A percentile compares a stretch with the other conserved stretches of the same genome.
Evolutionary conservation across 2,329 filamentous ascomycete species (phyloP).

Genomic region (Juglanconis sp.): DNA sequence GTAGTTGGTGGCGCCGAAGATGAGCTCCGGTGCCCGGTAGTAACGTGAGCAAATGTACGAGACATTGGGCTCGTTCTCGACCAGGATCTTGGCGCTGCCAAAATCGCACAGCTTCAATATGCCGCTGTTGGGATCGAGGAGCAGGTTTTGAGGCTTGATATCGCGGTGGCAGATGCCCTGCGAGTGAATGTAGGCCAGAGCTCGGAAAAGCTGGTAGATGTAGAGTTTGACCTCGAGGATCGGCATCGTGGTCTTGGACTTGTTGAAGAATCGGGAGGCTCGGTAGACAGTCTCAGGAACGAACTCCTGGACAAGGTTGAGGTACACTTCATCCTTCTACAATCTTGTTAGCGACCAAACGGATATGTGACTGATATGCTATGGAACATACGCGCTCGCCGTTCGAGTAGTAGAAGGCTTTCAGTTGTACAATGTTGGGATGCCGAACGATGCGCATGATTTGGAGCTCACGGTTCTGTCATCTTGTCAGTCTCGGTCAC

Average conservation of each 20-base stretch:
- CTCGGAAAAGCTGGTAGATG: slow-evolving; percentile 98
- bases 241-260: slow-evolving; percentile 99
- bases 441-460: slow-evolving; percentile 99
- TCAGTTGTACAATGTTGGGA: slow-evolving; percentile 97
- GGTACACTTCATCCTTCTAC: slow-evolving; percentile 96
- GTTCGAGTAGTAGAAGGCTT: slow-evolving; percentile 99
- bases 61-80: slow-evolving; percentile 98
- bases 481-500: neutral
- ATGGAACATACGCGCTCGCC: slow-evolving; percentile 76
- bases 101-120: slow-evolving; percentile 98
- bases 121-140: slow-evolving; percentile 86
- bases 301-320: slow-evolving; percentile 96
- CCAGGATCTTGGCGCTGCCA: slow-evolving; percentile 95
- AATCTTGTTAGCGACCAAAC: slow-evolving; percentile 12
- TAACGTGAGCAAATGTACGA: slow-evolving; percentile 99
- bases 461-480: slow-evolving; percentile 93
- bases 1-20: slow-evolving; percentile 98
- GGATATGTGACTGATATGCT: slow-evolving; percentile 13
- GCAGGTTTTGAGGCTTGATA: slow-evolving; percentile 97
- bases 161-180: slow-evolving; percentile 98
- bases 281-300: slow-evolving; percentile 98
- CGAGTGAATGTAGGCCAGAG: slow-evolving; percentile 97
- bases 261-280: slow-evolving; percentile 98
- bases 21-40: slow-evolving; percentile 95
- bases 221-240: slow-evolving; percentile 98